Evolutionary conservation across 768 basidiomycete genomes (phyloP), one percentile per base, ranked within the genome.

Genomic region (Lactarius trivialis): DNA sequence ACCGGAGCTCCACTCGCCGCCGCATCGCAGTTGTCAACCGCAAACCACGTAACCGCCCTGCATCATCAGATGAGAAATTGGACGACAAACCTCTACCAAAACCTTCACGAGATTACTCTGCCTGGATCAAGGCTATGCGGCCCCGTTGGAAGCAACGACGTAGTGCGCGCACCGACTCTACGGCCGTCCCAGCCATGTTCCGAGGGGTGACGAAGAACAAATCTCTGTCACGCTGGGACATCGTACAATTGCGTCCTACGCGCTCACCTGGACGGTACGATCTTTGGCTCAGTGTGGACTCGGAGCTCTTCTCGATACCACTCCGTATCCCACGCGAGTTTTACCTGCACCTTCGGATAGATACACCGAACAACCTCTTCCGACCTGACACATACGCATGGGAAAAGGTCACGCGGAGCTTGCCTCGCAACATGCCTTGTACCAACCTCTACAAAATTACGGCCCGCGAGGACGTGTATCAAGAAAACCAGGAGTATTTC

Each of bases 271-370:
- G 97, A 12, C 86, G 93, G 24, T 98, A 88, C 73, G 81, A 84
- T 21, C 73, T 98, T 39, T 98, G 96, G 96, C 77, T 97, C 7
- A 88, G 85, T 0, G 84, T 92, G 33, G 89, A 93, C 54, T 81
- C 83, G 12, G 85, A 88, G 56, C 81, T 98, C 37, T 80, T 89
- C n/a, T 77, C 87, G 19, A 80, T 96, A 26, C 85, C 89, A 15
- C 78, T 99, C 19, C 85, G 93, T 2, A 86, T 99, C 49, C 87
- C 91, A 3, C 84, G 96, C 37, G 86, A 95, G 69, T 97, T 98
- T 73, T 98, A 96, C 73, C 79, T 98, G 61, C 95, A 98, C 70
- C 79, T 96, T 60, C 87, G 93, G 72, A 81, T 80, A 24, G 78
- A 85, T 0, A 79, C 86, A 0, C 79, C 77, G n/a, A 77, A 81